Percentiles rank a stretch among this genome's conserved stretches.
Evolutionary conservation across 1,139 yeast genomes (phyloP).

Genomic region (Trichomonascaceae sp.): DNA sequence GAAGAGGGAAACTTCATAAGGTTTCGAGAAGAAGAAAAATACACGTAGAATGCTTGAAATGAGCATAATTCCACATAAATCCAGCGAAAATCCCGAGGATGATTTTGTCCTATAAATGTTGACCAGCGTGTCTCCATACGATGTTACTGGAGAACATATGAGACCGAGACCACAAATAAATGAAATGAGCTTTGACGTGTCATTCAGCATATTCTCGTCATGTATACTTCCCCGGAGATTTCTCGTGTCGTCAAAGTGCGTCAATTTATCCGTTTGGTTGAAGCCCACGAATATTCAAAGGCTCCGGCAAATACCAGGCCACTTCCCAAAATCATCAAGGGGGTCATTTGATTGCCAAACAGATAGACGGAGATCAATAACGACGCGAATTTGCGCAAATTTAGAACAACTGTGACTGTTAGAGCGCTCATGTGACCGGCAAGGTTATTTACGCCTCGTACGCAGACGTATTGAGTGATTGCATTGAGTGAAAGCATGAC

Average conservation of each 20-base stretch:
- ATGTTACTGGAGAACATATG: slow-evolving; percentile 65
- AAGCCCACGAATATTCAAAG: slow-evolving; percentile 35
- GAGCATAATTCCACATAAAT: slow-evolving; percentile 87
- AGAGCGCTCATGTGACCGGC: slow-evolving; percentile 54
- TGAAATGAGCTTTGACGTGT: slow-evolving; percentile 1
- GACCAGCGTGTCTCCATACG: slow-evolving; percentile 78
- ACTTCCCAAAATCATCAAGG: slow-evolving; percentile 42
- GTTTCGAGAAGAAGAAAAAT: slow-evolving; percentile 68
- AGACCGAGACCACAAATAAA: slow-evolving; percentile 22
- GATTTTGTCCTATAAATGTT: slow-evolving; percentile 59
- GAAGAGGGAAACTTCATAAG: slow-evolving; percentile 68
- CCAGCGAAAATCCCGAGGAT: slow-evolving; percentile 76
- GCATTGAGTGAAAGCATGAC: slow-evolving; percentile 39
- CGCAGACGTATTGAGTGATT: slow-evolving; percentile 59
- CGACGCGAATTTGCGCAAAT: slow-evolving; percentile 57
- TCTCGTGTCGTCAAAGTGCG: background rate
- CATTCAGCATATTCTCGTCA: background rate
- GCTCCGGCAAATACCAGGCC: slow-evolving; percentile 51
- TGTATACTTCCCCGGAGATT: too few species aligned
- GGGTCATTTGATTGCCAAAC: slow-evolving; percentile 42
- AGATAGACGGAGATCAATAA: slow-evolving; percentile 47
- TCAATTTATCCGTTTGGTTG: background rate
- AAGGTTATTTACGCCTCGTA: slow-evolving; percentile 59
- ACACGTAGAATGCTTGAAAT: slow-evolving; percentile 69
- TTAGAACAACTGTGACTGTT: slow-evolving; percentile 54